Evolutionary conservation across 1,139 yeast genomes (phyloP).

Genomic region (Hansenula sp.): DNA sequence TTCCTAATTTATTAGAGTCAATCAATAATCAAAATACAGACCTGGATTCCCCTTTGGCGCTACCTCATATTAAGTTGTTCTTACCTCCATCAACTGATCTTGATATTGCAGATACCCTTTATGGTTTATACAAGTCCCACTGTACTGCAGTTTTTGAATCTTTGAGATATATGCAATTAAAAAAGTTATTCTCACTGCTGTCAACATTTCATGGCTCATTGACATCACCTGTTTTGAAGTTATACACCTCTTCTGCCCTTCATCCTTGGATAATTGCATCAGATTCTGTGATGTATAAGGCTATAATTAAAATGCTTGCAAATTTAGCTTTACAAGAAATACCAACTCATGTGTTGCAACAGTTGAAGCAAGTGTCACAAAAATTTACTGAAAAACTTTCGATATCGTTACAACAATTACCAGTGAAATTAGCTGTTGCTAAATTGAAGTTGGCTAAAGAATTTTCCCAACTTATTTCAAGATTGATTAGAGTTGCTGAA

Average conservation of each 20-base stretch:
- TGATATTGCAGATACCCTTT: slow-evolving; percentile 60
- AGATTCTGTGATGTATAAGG: slow-evolving; percentile 59
- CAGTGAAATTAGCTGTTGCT: slow-evolving; percentile 43
- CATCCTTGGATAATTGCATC: slow-evolving; percentile 62
- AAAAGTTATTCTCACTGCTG: slow-evolving; percentile 51
- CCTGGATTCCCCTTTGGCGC: slow-evolving; percentile 26
- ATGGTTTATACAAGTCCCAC: slow-evolving; percentile 57
- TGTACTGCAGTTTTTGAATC: slow-evolving; percentile 60
- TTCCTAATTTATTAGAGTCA: slow-evolving; percentile 33
- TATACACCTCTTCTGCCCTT: slow-evolving; percentile 48
- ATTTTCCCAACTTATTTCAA: slow-evolving; percentile 52
- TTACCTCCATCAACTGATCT: slow-evolving; percentile 46
- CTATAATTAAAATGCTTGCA: slow-evolving; percentile 60
- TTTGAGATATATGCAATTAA: slow-evolving; percentile 64
- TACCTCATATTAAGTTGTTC: slow-evolving; percentile 52
- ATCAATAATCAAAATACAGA: slow-evolving; percentile 21
- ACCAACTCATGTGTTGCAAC: slow-evolving; percentile 50
- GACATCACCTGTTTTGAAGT: slow-evolving; percentile 60
- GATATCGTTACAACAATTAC: slow-evolving; percentile 39
- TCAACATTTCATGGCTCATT: slow-evolving; percentile 54
- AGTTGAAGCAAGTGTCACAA: slow-evolving; percentile 41
- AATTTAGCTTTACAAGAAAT: slow-evolving; percentile 61
- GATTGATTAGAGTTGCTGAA: slow-evolving; percentile 56
- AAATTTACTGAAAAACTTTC: slow-evolving; percentile 39
- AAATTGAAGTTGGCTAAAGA: slow-evolving; percentile 53